A percentile compares a stretch with the other conserved stretches of the same genome.
Evolutionary conservation across 805 yeast genomes (phyloP).

Genomic region (Wickerhamomyces bovis): DNA sequence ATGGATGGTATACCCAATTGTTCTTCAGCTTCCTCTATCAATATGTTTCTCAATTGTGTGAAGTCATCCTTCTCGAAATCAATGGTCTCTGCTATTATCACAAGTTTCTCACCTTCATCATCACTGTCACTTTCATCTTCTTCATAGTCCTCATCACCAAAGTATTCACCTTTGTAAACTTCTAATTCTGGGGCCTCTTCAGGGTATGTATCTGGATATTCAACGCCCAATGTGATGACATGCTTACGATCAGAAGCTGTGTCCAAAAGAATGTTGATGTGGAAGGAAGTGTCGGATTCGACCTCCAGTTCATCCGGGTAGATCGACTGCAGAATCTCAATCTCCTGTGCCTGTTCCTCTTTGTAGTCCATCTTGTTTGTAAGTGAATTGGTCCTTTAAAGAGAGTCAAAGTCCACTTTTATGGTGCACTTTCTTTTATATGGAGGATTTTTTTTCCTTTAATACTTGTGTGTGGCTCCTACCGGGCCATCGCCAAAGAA

Average conservation of each 20-base stretch:
- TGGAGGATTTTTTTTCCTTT: background rate
- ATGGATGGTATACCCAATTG: constrained; percentile 90
- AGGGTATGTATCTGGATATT: constrained; percentile 77
- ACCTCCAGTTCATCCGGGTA: constrained; percentile 80
- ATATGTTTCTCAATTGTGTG: constrained; percentile 31
- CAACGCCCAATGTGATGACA: constrained; percentile 49
- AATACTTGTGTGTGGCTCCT: background rate
- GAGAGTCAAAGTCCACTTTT: no score
- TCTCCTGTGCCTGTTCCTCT: constrained; percentile 85
- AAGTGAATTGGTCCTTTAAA: no score
- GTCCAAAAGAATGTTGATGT: constrained; percentile 59
- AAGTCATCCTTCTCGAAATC: constrained; percentile 47
- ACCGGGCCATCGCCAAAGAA: constrained; percentile 1
- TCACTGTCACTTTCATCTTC: constrained; percentile 38
- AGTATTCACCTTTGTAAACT: constrained; percentile 28
- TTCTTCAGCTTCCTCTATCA: constrained; percentile 60
- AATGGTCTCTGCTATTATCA: constrained; percentile 52
- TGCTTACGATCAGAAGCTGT: constrained; percentile 58
- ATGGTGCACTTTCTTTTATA: no score
- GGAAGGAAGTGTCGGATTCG: constrained; percentile 37
- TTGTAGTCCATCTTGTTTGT: constrained; percentile 52
- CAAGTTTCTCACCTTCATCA: constrained; percentile 41
- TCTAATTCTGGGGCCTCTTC: constrained; percentile 63
- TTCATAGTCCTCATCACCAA: constrained; percentile 24
- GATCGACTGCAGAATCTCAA: constrained; percentile 84